Evolutionary conservation across 768 basidiomycete genomes (phyloP).

Genomic region (Psilocybe cyanescens): DNA sequence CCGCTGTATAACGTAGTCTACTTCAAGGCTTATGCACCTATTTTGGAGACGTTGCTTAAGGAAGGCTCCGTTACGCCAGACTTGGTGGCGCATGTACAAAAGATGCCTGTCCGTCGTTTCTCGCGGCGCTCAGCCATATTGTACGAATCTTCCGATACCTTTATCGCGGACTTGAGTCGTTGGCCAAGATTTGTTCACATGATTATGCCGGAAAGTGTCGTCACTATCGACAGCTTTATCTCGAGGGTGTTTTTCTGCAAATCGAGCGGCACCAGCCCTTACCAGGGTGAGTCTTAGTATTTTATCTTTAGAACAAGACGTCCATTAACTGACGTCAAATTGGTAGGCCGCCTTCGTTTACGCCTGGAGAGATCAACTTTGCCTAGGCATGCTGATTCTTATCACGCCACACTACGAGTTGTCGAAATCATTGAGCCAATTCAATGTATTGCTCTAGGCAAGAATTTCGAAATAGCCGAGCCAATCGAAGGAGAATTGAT

Average conservation of each 20-base stretch:
- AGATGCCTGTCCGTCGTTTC: not conserved
- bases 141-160: not conserved
- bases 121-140: not conserved
- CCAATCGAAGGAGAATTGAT: slow-evolving; percentile 2
- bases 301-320: not conserved
- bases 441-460: not conserved
- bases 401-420: not conserved
- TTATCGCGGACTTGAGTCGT: not conserved
- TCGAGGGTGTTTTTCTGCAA: not conserved
- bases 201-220: not conserved
- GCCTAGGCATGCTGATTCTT: not conserved
- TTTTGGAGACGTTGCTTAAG: not conserved
- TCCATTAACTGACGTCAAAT: not conserved
- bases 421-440: not conserved
- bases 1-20: not conserved
- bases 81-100: not conserved
- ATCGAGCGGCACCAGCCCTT: not conserved
- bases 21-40: not conserved
- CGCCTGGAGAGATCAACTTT: not conserved
- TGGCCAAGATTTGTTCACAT: not conserved
- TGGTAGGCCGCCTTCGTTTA: not conserved
- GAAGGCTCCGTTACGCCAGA: not conserved
- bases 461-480: not conserved
- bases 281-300: not conserved
- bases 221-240: not conserved